A percentile compares a stretch with the other conserved stretches of the same genome.
Conservation (phyloP, 768 basidiomycete genomes). For the Russula abietina region DNA sequence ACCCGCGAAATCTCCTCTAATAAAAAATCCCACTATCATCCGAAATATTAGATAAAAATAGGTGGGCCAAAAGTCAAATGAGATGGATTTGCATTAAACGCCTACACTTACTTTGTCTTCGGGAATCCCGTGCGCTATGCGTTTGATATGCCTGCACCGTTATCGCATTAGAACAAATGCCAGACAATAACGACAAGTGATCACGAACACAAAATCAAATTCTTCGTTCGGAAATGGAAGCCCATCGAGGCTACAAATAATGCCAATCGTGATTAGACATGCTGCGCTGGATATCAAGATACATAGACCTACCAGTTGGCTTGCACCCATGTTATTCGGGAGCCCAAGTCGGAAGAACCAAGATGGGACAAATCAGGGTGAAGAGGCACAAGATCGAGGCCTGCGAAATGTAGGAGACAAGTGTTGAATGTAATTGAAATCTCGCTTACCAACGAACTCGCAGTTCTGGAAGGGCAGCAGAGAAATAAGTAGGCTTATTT, state of each 20-base stretch:
- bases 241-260: conserved; percentile 46
- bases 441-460: conserved; percentile 54
- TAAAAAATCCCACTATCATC: conserved; percentile 54
- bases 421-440: neutral
- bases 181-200: neutral
- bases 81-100: neutral
- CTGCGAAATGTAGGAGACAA: conserved; percentile 31
- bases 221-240: conserved; percentile 67
- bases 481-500: neutral
- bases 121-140: conserved; percentile 68
- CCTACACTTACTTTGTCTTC: conserved; percentile 54
- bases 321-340: conserved; percentile 65
- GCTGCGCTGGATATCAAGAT: conserved; percentile 3
- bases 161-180: neutral
- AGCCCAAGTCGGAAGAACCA: conserved; percentile 50
- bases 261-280: conserved; percentile 10
- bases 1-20: conserved; percentile 67
- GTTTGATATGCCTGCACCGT: conserved; percentile 52
- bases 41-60: neutral
- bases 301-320: conserved; percentile 55
- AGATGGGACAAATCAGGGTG: conserved; percentile 61
- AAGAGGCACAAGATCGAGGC: conserved; percentile 64
- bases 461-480: conserved; percentile 37
- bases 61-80: neutral
- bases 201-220: conserved; percentile 69